These are phyloP conservation scores for Drechmeria coniospora DNA, from an alignment of 2,329 filamentous ascomycete genomes.

Conservation along the genomic window DNA sequence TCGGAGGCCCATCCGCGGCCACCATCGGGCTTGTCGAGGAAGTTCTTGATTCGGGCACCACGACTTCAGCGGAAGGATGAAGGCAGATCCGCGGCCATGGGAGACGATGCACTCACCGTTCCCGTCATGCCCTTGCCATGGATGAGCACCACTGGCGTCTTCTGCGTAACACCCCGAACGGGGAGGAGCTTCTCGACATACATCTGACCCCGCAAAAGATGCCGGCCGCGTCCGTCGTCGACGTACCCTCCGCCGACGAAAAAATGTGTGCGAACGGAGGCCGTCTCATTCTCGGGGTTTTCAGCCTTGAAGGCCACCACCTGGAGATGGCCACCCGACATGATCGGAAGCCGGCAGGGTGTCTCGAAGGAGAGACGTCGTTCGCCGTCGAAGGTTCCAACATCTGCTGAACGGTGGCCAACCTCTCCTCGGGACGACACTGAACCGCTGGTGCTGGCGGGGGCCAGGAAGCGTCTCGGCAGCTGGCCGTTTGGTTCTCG, in stretches of 20 bases:
- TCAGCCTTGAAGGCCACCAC: too few relatives aligned
- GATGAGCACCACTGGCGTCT: conserved; percentile 24
- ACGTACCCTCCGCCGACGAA: conserved; percentile 22
- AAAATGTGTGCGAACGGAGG: conserved; percentile 17
- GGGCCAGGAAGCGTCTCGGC: too few relatives aligned
- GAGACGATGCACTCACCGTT: conserved; percentile 13
- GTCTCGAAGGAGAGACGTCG: too few relatives aligned
- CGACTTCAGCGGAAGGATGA: not conserved
- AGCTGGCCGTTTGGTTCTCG: too few relatives aligned
- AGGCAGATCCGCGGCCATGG: not conserved
- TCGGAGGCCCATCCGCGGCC: conserved; percentile 30
- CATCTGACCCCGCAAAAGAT: conserved; percentile 28
- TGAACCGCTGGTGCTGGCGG: too few relatives aligned
- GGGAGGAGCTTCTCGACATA: conserved; percentile 35
- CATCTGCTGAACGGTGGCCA: too few relatives aligned
- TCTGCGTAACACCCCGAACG: conserved; percentile 8
- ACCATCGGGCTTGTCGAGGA: conserved; percentile 16
- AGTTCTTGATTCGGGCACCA: conserved; percentile 16
- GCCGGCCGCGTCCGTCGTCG: conserved; percentile 12
- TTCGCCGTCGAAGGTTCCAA: too few relatives aligned
- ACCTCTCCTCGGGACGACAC: too few relatives aligned
- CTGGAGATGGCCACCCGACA: too few relatives aligned
- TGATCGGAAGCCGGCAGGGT: too few relatives aligned
- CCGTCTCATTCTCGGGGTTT: too few relatives aligned
- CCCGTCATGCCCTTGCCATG: conserved; percentile 27